These are phyloP conservation scores for Metschnikowia lachancei DNA, from an alignment of 805 yeast genomes.

Conservation along the genomic window DNA sequence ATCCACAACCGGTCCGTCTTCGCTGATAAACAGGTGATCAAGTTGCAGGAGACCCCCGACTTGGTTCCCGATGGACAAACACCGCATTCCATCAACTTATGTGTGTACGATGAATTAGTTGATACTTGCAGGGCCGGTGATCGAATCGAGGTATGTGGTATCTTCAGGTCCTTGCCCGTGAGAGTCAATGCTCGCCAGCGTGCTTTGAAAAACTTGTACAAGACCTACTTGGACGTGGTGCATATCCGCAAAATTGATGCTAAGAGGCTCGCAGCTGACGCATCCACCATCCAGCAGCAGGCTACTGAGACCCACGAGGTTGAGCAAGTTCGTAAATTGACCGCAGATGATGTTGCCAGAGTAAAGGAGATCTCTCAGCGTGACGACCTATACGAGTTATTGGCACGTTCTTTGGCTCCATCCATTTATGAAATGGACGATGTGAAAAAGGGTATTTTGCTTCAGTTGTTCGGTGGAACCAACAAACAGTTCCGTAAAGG, in stretches of 20 bases:
- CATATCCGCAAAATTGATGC: constrained; percentile 86
- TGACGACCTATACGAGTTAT: constrained; percentile 76
- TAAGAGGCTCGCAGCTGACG: constrained; percentile 77
- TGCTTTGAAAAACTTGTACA: constrained; percentile 77
- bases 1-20: constrained; percentile 90
- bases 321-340: constrained; percentile 68
- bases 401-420: constrained; percentile 94
- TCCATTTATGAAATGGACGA: constrained; percentile 94
- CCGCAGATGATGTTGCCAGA: constrained; percentile 64
- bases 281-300: constrained; percentile 59
- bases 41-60: constrained; percentile 94
- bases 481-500: constrained; percentile 86
- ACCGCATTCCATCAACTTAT: constrained; percentile 90
- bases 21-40: constrained; percentile 93
- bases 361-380: constrained; percentile 64
- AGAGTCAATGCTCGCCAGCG: constrained; percentile 83
- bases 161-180: constrained; percentile 89
- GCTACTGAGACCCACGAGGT: constrained; percentile 67
- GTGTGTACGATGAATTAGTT: constrained; percentile 94
- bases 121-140: constrained; percentile 97
- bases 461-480: constrained; percentile 94
- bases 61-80: constrained; percentile 97
- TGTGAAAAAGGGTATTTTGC: constrained; percentile 88
- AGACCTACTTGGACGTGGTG: constrained; percentile 91
- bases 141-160: constrained; percentile 91